phyloP scores from a whole-genome alignment of 495 filamentous ascomycete genomes.

The Achaetomiella virescens region DNA sequence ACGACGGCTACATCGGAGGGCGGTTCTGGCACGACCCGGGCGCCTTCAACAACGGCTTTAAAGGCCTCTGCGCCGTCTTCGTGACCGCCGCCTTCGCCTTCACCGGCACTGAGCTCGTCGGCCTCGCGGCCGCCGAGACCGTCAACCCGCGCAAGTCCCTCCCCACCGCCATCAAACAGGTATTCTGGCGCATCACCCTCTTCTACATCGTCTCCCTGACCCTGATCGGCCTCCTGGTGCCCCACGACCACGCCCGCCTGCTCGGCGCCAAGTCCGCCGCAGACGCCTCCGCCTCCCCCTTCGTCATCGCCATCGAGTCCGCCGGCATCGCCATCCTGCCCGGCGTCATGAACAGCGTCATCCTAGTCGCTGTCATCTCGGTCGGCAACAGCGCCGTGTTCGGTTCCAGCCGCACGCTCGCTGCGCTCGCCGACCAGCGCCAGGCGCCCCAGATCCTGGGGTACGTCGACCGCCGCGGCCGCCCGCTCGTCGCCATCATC shows the following conservation, averaged over 20 bases:
- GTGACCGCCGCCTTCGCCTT: constrained; percentile 92
- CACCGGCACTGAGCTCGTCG: constrained; percentile 88
- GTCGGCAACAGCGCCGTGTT: constrained; percentile 87
- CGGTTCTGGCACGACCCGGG: constrained; percentile 77
- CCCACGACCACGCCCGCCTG: constrained; percentile 57
- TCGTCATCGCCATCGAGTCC: constrained; percentile 80
- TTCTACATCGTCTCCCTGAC: constrained; percentile 76
- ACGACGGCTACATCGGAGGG: constrained; percentile 76
- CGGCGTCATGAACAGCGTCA: constrained; percentile 84
- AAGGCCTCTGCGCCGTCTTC: constrained; percentile 88
- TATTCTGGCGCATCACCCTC: constrained; percentile 90
- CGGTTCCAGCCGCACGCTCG: constrained; percentile 78
- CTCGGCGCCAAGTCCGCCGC: constrained; percentile 47
- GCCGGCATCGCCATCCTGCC: constrained; percentile 70
- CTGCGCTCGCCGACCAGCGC: constrained; percentile 77
- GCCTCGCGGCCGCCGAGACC: constrained; percentile 82
- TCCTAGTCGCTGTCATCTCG: constrained; percentile 79
- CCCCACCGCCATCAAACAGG: constrained; percentile 82
- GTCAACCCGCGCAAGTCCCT: constrained; percentile 81
- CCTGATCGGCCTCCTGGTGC: constrained; percentile 68
- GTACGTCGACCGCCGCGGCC: constrained; percentile 79
- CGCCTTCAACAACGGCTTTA: constrained; percentile 89
- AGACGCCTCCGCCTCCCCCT: constrained; percentile 74
- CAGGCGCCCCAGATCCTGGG: constrained; percentile 71
- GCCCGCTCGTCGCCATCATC: constrained; percentile 67